A percentile compares a stretch with the other conserved stretches of the same genome.
phyloP scores from a whole-genome alignment of 2,329 filamentous ascomycete genomes.

The Exutisphaerella laricina region DNA sequence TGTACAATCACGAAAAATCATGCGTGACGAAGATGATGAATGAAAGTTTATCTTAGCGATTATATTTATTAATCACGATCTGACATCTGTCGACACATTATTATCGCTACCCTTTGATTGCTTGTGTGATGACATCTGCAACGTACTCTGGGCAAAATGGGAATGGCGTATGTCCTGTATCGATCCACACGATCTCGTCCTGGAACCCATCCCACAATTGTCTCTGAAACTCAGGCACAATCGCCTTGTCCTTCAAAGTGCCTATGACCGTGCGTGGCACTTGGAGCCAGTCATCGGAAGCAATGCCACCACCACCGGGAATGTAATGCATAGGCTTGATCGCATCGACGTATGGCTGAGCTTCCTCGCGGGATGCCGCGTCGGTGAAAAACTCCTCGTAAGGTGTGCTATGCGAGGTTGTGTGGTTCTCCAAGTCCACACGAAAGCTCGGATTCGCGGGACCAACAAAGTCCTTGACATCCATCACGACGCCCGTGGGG shows the following conservation, averaged over 20 bases:
- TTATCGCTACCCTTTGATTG: no score
- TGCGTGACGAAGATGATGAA: constrained; percentile 1
- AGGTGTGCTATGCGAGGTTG: constrained; percentile 1
- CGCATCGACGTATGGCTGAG: constrained; percentile 9
- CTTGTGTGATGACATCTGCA: constrained; percentile 5
- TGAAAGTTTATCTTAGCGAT: neutral
- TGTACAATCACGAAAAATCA: neutral
- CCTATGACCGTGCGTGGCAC: constrained; percentile 9
- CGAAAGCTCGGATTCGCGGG: constrained; percentile 3
- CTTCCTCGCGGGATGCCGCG: constrained; percentile 2
- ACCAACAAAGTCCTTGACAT: constrained; percentile 8
- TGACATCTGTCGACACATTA: no score
- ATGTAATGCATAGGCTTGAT: constrained; percentile 11
- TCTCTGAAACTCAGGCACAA: neutral
- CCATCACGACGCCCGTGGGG: constrained; percentile 5
- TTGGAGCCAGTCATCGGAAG: constrained; percentile 10
- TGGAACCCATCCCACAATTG: constrained; percentile 9
- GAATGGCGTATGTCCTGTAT: constrained; percentile 12
- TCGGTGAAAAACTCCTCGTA: constrained; percentile 12
- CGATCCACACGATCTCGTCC: constrained; percentile 10
- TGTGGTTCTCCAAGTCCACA: constrained; percentile 4
- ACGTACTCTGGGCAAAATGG: constrained; percentile 6
- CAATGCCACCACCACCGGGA: constrained; percentile 5
- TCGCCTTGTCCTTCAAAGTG: constrained; percentile 6
- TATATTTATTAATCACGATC: neutral